Evolutionary conservation across 2,329 filamentous ascomycete species (phyloP), one percentile per base, ranked within the genome.

Genomic region (Botrytis elliptica): DNA sequence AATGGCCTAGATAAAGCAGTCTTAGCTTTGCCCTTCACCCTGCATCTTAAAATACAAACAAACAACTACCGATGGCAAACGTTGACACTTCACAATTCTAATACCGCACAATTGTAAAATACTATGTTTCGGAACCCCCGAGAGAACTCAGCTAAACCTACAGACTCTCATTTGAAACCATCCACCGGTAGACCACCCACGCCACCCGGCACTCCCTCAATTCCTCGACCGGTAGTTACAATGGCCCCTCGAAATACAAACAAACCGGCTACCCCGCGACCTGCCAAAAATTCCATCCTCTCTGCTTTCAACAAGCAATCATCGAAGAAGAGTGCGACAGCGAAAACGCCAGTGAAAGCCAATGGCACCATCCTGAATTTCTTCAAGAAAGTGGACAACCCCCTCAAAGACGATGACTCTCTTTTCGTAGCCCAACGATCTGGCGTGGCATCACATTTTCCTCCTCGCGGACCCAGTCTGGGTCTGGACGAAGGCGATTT

Each of bases 331-430:
- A 70, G 71, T n/a, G 46, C 74, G 16, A 67, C 70, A 70, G 63
- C 72, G 25, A 81, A 78, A 62, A 73, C 76, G 20, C 74, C 76
- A 14, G 75, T 67, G 8, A 81, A 79, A 72, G 83, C 84, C 0
- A 93, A 93, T 78, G 85, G 86, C 10, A 93, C 90, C 76, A 93
- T 94, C 46, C 83, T 93, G 22, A 93, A 83, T 76, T 94, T 93
- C 81, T 94, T 94, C 80, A 90, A 92, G 79, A 94, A 93, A 79
- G 85, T 88, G 0, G 87, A 88, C 20, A 82, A 83, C 0, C 82
- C 78, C 18, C 40, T 81, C 70, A 84, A 87, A 73, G 86, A 91
- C 75, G 71, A 72, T 33, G 84, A 90, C 73, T 84, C 85, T 33
- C 85, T 92, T 16, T 92, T 93, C 73, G 82, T 85, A 4, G 82